Evolutionary conservation across 768 basidiomycete genomes (phyloP).

Genomic region (Mycena vulgaris): DNA sequence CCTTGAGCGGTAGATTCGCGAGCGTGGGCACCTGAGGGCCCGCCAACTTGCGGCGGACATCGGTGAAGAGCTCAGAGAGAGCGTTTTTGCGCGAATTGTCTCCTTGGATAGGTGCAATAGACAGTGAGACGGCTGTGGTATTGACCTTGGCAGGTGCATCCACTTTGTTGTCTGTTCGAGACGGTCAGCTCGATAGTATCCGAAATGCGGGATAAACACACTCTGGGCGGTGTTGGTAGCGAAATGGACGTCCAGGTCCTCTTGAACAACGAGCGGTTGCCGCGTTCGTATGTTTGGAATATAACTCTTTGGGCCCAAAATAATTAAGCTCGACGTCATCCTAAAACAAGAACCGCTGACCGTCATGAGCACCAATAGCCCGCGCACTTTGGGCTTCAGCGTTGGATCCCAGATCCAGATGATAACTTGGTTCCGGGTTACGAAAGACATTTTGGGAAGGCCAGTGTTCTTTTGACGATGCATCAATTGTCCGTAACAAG

Average conservation of each 20-base stretch:
- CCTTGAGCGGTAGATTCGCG: background rate
- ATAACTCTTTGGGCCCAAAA: slow-evolving; percentile 4
- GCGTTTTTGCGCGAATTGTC: slow-evolving; percentile 6
- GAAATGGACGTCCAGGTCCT: slow-evolving; percentile 9
- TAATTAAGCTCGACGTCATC: background rate
- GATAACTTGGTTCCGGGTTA: slow-evolving; percentile 23
- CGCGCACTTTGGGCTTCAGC: slow-evolving; percentile 21
- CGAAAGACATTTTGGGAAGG: slow-evolving; percentile 11
- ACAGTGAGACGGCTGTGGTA: background rate
- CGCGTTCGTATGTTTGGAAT: slow-evolving; percentile 22
- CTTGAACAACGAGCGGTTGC: background rate
- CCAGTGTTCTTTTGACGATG: background rate
- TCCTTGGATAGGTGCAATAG: slow-evolving; percentile 6
- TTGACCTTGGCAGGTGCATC: background rate
- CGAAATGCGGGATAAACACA: background rate
- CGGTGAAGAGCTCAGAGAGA: slow-evolving; percentile 11
- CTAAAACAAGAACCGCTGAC: background rate
- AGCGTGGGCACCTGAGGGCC: background rate
- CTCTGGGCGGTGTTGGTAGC: background rate
- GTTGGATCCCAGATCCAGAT: slow-evolving; percentile 18
- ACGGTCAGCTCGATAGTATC: background rate
- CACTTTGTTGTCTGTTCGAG: background rate
- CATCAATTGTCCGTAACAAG: background rate
- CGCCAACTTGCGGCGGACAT: slow-evolving; percentile 3
- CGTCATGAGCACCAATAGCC: slow-evolving; percentile 18